phyloP scores from a whole-genome alignment of 768 basidiomycete species.

The Trametes punicea region DNA sequence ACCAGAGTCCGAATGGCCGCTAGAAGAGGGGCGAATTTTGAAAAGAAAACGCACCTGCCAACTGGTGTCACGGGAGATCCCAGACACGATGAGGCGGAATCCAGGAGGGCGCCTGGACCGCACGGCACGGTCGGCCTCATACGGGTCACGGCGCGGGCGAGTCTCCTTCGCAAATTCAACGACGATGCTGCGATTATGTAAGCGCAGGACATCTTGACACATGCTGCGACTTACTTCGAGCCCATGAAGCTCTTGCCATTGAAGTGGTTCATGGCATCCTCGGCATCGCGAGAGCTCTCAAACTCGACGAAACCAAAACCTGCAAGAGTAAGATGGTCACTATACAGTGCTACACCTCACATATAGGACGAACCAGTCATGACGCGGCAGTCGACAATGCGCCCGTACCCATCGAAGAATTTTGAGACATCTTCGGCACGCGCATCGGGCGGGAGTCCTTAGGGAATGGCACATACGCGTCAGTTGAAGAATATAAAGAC shows the following conservation, averaged over 20 bases:
- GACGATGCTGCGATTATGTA: constrained; percentile 60
- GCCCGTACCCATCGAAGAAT: constrained; percentile 88
- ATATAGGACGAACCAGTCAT: constrained; percentile 74
- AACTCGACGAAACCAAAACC: constrained; percentile 98
- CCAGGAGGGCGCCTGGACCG: constrained; percentile 78
- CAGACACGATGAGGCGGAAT: constrained; percentile 79
- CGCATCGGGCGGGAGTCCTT: constrained; percentile 81
- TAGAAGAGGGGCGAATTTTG: neutral
- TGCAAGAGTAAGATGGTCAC: constrained; percentile 25
- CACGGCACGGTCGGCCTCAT: constrained; percentile 61
- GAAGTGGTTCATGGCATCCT: constrained; percentile 85
- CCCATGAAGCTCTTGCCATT: constrained; percentile 92
- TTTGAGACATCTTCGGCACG: constrained; percentile 83
- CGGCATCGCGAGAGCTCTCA: constrained; percentile 89
- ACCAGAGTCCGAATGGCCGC: neutral
- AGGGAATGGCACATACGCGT: constrained; percentile 3
- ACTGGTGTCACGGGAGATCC: constrained; percentile 91
- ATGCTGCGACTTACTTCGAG: constrained; percentile 51
- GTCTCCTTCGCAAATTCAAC: constrained; percentile 96
- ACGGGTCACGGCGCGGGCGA: constrained; percentile 75
- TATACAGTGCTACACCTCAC: too few relatives aligned
- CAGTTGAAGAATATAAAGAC: neutral
- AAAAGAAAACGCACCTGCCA: constrained; percentile 86
- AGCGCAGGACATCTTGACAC: neutral
- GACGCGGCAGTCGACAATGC: constrained; percentile 86